These are phyloP conservation scores for Lycium ferocissimum DNA, from an alignment of 257 asterid genomes.

Conservation along the genomic window DNA sequence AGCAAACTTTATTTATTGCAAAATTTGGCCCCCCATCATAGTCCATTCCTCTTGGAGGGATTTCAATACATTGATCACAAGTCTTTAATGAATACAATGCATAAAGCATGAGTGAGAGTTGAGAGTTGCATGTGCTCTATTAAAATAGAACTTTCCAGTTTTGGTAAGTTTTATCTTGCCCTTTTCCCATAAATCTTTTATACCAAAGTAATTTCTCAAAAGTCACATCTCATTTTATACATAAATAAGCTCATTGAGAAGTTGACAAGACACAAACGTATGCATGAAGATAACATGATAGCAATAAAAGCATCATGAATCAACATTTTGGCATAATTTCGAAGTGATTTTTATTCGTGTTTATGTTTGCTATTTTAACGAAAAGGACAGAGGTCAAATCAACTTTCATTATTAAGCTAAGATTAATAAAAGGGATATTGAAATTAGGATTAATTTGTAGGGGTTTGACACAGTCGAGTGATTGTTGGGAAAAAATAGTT, in stretches of 20 bases:
- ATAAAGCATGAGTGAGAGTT: neutral
- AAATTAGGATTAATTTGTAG: too few relatives aligned
- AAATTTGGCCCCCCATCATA: neutral
- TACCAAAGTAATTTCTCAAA: neutral
- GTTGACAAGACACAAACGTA: neutral
- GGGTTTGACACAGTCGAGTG: too few relatives aligned
- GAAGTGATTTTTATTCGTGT: neutral
- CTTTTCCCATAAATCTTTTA: neutral
- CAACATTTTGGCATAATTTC: neutral
- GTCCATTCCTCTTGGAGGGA: neutral
- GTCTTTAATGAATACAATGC: conserved; percentile 20
- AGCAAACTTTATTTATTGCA: neutral
- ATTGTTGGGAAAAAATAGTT: too few relatives aligned
- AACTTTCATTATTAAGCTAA: neutral
- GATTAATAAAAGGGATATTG: too few relatives aligned
- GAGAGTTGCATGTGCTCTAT: conserved; percentile 14
- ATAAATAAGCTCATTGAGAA: too few relatives aligned
- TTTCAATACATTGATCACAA: neutral
- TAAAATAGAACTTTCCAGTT: neutral
- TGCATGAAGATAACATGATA: neutral
- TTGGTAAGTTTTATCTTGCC: neutral
- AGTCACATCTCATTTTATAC: neutral
- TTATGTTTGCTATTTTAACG: neutral
- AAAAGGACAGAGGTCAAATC: neutral
- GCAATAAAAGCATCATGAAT: neutral